Evolutionary conservation across 208 protist species (phyloP).

Genomic region (Trypanosoma avium): DNA sequence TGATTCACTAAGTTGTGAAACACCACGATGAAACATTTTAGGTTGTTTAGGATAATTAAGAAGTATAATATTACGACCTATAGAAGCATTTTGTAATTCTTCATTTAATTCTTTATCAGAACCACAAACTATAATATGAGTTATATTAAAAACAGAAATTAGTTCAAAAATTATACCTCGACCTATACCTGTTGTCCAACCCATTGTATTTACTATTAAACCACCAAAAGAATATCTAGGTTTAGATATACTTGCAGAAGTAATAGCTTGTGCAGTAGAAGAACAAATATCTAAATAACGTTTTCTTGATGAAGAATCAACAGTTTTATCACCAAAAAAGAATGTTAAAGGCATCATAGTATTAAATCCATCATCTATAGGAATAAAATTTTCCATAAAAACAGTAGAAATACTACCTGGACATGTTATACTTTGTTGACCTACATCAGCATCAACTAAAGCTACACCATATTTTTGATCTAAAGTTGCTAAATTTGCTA

Average conservation of each 20-base stretch:
- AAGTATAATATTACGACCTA: constrained; percentile 47
- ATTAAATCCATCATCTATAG: constrained; percentile 70
- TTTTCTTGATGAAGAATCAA: constrained; percentile 52
- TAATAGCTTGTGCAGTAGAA: constrained; percentile 43
- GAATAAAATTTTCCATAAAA: constrained; percentile 62
- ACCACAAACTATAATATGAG: constrained; percentile 75
- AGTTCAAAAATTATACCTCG: constrained; percentile 67
- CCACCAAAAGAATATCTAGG: constrained; percentile 60
- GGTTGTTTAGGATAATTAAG: constrained; percentile 48
- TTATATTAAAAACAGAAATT: constrained; percentile 71
- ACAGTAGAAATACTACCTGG: constrained; percentile 66
- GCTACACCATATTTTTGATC: constrained; percentile 42
- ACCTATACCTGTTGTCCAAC: constrained; percentile 55
- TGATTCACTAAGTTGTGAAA: constrained; percentile 20
- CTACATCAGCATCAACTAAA: constrained; percentile 75
- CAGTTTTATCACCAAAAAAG: constrained; percentile 67
- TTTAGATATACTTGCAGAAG: constrained; percentile 46
- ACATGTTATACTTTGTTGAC: constrained; percentile 67
- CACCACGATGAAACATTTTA: constrained; percentile 30
- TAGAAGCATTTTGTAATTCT: constrained; percentile 39
- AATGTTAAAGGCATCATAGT: constrained; percentile 74
- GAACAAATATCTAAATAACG: constrained; percentile 83
- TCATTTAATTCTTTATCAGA: constrained; percentile 56
- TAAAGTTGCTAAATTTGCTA: constrained; percentile 67
- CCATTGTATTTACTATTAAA: constrained; percentile 79